Base-by-base conservation (phyloP, 2,329 filamentous ascomycete species). In the Cladosporium halotolerans region DNA sequence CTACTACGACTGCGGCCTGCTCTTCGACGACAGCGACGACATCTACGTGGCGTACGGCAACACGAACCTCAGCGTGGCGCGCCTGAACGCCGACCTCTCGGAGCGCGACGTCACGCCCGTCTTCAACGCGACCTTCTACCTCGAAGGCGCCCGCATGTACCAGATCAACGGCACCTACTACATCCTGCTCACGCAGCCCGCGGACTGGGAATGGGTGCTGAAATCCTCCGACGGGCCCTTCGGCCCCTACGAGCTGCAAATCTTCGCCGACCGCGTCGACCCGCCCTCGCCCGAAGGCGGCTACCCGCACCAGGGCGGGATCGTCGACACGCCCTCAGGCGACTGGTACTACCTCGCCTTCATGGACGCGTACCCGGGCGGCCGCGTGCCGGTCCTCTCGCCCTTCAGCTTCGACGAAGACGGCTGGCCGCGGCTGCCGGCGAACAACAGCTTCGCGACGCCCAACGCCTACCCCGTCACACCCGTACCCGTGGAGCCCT, bases 271-370 rank as follows among this genome's bases (percentile, higher is more conserved):
- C 16, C 62, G 66, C 45, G 28, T 23, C 10, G 23, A 31, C 1
- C 43, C 51, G 3, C 38, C 51, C 16, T 31, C 38, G 4, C 69
- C 79, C 16, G 52, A 61, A 0, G 68, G 73, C 0, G 57, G 55
- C 32, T 52, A 53, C 19, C 59, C 59, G 4, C 77, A 82, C 58
- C 81, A 84, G 62, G 81, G 81, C 1, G 76, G 78, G 16, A 66
- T 84, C 2, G 72, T 84, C 4, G 68, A 79, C 49, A 79, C 77
- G 0, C 70, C 73, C 0, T 63, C 72, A 10, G 78, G 77, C 0
- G 68, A 77, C 10, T 84, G 80, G 80, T 82, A 80, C 61, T 84
- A 79, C 57, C 76, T 82, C 65, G 74, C 77, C 0, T 84, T 83
- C 62, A 68, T 75, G 3, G 76, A 78, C 62, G 71, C 74, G 0